phyloP scores from a whole-genome alignment of 495 filamentous ascomycete species.

The Podospora didyma region DNA sequence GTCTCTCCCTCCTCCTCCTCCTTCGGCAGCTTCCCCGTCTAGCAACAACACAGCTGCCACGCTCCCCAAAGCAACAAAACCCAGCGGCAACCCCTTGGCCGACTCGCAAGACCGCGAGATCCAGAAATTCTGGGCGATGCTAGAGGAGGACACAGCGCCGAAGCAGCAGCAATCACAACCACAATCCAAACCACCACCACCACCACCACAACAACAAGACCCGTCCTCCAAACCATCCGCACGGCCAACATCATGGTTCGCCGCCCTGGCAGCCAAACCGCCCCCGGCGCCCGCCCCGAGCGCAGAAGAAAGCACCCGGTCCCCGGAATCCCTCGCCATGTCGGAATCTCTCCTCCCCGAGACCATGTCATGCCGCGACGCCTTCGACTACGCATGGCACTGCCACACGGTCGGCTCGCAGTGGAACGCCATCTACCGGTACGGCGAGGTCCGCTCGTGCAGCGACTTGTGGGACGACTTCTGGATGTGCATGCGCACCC shows the following conservation, averaged over 20 bases:
- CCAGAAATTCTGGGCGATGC: slow-evolving; percentile 36
- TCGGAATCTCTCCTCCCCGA: slow-evolving; percentile 66
- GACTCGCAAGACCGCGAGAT: slow-evolving; percentile 35
- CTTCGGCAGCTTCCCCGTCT: neutral
- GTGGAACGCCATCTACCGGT: slow-evolving; percentile 76
- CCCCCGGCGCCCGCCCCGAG: slow-evolving; percentile 6
- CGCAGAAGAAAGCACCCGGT: slow-evolving; percentile 10
- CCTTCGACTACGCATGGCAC: slow-evolving; percentile 94
- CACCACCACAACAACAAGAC: neutral
- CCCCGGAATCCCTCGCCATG: slow-evolving; percentile 26
- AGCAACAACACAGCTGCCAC: slow-evolving; percentile 7
- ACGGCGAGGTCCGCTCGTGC: slow-evolving; percentile 70
- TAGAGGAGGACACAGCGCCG: slow-evolving; percentile 27
- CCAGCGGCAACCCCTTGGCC: slow-evolving; percentile 16
- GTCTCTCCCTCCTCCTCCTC: slow-evolving; percentile 10
- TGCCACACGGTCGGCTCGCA: slow-evolving; percentile 90
- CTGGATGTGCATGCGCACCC: slow-evolving; percentile 93
- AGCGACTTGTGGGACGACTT: slow-evolving; percentile 81
- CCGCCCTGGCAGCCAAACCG: slow-evolving; percentile 9
- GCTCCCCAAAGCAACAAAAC: slow-evolving; percentile 6
- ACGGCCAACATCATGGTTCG: slow-evolving; percentile 21
- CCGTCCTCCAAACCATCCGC: slow-evolving; percentile 14
- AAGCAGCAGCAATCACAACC: neutral
- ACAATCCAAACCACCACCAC: slow-evolving; percentile 1
- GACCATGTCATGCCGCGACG: slow-evolving; percentile 79